Base-by-base conservation (phyloP, 768 basidiomycete genomes). In the Amyloporia xantha region DNA sequence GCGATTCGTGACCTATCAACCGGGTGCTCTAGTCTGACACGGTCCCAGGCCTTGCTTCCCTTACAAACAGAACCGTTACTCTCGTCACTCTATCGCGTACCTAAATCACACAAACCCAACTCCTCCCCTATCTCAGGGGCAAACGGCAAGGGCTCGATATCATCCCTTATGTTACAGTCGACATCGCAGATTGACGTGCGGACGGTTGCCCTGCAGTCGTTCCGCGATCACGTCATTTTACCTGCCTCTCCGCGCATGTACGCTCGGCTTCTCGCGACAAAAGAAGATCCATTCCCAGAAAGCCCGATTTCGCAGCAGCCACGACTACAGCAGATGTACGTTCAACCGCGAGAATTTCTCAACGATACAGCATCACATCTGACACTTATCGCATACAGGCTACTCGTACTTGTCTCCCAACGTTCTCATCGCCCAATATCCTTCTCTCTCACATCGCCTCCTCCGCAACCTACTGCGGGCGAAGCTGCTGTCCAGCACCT, bases 281-380 rank as follows among this genome's bases (percentile, higher is more conserved):
- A 72, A 26, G 78, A 83, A 50, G 84, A 84, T 41, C 73, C 68
- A 38, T 69, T 78, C 36, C 68, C 77, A 27, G 79, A 83, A 46
- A 71, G 73, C 2, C 64, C 73, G 11, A 72, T 75, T 1, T 78
- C 81, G 51, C 77, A 81, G 49, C 77, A 78, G 48, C 84, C 87
- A 15, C 76, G 86, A 20, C 64, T 91, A 19, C 87, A 89, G 54
- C 89, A 91, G 64, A 91, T 91, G 89, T 86, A 58, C 42, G 78
- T 56, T 5, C n/a, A n/a, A n/a, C n/a, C n/a, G n/a, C n/a, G n/a
- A n/a, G n/a, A n/a, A n/a, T n/a, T n/a, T n/a, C n/a, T n/a, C n/a
- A n/a, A n/a, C n/a, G n/a, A n/a, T n/a, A n/a, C n/a, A n/a, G n/a
- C n/a, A n/a, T n/a, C n/a, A n/a, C n/a, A n/a, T n/a, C n/a, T n/a